Conservation (phyloP, 805 yeast species). For the Starmerella sp. region DNA sequence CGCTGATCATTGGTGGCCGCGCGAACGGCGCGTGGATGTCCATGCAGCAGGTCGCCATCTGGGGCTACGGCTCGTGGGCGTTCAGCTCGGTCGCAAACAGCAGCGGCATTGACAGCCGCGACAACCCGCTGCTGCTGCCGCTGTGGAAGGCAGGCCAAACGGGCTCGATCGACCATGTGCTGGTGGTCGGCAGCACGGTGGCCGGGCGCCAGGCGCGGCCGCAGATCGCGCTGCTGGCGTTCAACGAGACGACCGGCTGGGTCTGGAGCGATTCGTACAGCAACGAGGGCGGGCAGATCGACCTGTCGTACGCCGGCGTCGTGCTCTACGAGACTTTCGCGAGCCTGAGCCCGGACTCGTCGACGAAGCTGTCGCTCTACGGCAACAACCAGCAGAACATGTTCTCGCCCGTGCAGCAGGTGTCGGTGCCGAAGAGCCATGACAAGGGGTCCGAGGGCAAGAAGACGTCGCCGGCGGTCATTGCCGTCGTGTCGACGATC, state of each 20-base stretch:
- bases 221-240: conserved; percentile 32
- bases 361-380: not conserved
- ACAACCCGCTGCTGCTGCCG: conserved; percentile 44
- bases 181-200: conserved; percentile 54
- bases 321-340: not conserved
- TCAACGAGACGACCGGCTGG: conserved; percentile 36
- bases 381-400: not conserved
- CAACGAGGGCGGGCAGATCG: not conserved
- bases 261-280: conserved; percentile 26
- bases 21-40: conserved; percentile 55
- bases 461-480: conserved; percentile 25
- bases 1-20: conserved; percentile 50
- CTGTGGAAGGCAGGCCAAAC: conserved; percentile 30
- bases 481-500: conserved; percentile 39
- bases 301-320: not conserved
- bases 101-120: conserved; percentile 41
- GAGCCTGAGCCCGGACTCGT: not conserved
- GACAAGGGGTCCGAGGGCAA: conserved; percentile 16
- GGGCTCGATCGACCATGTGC: conserved; percentile 25
- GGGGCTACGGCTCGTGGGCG: conserved; percentile 64
- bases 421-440: conserved; percentile 8
- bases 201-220: conserved; percentile 35
- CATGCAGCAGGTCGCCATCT: conserved; percentile 61
- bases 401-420: conserved; percentile 6
- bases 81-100: conserved; percentile 33